phyloP scores from a whole-genome alignment of 345 rosid species.

The Acer saccharum region DNA sequence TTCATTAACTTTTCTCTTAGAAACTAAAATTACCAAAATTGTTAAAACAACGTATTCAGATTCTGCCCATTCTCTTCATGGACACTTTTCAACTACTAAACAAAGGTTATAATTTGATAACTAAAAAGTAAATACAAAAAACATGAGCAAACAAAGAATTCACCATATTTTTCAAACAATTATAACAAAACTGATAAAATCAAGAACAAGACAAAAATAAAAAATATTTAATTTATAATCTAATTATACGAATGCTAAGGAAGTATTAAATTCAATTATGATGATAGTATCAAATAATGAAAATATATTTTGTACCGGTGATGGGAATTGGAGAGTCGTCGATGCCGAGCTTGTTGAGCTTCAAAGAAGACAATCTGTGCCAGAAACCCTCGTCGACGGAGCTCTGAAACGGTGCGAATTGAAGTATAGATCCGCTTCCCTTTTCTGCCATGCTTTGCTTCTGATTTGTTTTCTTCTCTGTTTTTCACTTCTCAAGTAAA shows the following conservation, averaged over 20 bases:
- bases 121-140: background rate
- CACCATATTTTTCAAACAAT: background rate
- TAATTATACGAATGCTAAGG: background rate
- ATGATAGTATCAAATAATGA: background rate
- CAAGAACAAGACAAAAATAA: background rate
- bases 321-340: slow-evolving; percentile 88
- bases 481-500: background rate
- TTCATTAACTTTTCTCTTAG: too few species aligned
- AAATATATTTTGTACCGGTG: slow-evolving; percentile 45
- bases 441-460: slow-evolving; percentile 26
- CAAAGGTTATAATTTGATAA: background rate
- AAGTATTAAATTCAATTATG: background rate
- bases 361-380: slow-evolving; percentile 83
- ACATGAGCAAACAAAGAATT: background rate
- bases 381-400: slow-evolving; percentile 91
- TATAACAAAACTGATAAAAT: background rate
- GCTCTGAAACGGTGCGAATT: slow-evolving; percentile 80
- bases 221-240: background rate
- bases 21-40: background rate
- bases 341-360: slow-evolving; percentile 83
- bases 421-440: slow-evolving; percentile 47
- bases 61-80: background rate
- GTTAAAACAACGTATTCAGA: background rate
- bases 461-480: background rate
- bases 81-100: background rate